A percentile compares a stretch with the other conserved stretches of the same genome.
Conservation (phyloP, 108 stramenopile species). For the Schizochytrium sp. region DNA sequence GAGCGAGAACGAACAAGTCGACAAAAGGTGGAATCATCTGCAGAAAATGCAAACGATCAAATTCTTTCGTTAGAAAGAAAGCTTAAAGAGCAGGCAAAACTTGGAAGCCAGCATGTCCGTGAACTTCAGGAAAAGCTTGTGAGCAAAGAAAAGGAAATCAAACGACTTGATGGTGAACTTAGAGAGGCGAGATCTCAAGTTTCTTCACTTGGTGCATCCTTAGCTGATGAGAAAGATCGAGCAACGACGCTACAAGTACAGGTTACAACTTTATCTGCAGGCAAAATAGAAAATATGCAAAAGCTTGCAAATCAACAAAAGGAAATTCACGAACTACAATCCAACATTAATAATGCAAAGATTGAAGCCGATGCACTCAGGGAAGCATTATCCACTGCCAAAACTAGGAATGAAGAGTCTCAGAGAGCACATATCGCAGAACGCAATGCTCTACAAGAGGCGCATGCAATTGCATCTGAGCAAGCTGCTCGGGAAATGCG, state of each 20-base stretch:
- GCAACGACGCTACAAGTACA: neutral
- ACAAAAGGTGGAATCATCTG: neutral
- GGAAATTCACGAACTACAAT: neutral
- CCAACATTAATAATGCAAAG: neutral
- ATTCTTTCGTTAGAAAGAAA: conserved; percentile 17
- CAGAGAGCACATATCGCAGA: neutral
- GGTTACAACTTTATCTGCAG: neutral
- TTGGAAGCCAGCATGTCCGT: conserved; percentile 7
- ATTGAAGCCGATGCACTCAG: conserved; percentile 7
- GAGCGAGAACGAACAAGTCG: neutral
- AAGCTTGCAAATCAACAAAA: neutral
- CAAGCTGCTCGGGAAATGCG: neutral
- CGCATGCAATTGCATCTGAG: neutral
- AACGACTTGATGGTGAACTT: neutral
- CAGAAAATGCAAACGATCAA: conserved; percentile 4
- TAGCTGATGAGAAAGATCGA: neutral
- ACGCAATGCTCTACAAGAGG: neutral
- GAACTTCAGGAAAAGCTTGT: conserved; percentile 13
- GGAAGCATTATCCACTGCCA: neutral
- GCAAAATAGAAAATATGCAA: neutral
- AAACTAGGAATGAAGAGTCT: neutral
- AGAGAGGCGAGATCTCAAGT: neutral
- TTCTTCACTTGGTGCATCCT: neutral
- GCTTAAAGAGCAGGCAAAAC: conserved; percentile 48
- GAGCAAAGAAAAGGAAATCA: neutral